phyloP scores from a whole-genome alignment of 2,329 filamentous ascomycete species.

The Xylaria sp. region DNA sequence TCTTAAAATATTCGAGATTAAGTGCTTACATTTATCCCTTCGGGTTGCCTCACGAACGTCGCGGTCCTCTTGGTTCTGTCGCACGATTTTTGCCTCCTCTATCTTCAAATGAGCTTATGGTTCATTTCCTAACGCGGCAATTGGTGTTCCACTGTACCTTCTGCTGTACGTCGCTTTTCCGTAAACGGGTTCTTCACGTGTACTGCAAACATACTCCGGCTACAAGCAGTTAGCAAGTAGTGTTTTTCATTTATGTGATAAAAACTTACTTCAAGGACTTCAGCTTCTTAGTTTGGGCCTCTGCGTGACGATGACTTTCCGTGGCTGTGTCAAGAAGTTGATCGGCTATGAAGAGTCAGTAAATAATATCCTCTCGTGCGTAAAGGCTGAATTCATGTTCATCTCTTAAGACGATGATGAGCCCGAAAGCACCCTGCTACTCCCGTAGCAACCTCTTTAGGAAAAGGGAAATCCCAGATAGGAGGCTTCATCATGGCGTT shows the following conservation, averaged over 20 bases:
- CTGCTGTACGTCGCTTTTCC: constrained; percentile 69
- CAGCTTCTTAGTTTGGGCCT: constrained; percentile 83
- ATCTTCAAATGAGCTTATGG: constrained; percentile 12
- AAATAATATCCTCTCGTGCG: not conserved
- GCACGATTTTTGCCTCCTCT: constrained; percentile 49
- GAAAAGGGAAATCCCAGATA: not conserved
- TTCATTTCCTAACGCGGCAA: not conserved
- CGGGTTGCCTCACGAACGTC: constrained; percentile 72
- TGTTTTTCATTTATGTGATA: too few species aligned
- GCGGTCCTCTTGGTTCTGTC: constrained; percentile 67
- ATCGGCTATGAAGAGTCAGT: constrained; percentile 59
- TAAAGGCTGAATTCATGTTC: not conserved
- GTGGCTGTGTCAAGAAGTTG: constrained; percentile 83
- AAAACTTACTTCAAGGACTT: constrained; percentile 49
- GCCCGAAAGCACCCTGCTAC: not conserved
- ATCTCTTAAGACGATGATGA: not conserved
- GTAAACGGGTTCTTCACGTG: constrained; percentile 84
- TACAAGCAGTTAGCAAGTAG: constrained; percentile 66
- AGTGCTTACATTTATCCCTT: constrained; percentile 57
- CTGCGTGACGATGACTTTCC: constrained; percentile 76
- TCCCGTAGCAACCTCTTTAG: not conserved
- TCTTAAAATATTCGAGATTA: not conserved
- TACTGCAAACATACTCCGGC: constrained; percentile 90
- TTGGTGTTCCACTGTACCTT: constrained; percentile 42
- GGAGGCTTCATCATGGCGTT: not conserved